Evolutionary conservation across 1,284 basidiomycete genomes (phyloP), one percentile per base, ranked within the genome.

Genomic region (Uromyces viciae-fabae): DNA sequence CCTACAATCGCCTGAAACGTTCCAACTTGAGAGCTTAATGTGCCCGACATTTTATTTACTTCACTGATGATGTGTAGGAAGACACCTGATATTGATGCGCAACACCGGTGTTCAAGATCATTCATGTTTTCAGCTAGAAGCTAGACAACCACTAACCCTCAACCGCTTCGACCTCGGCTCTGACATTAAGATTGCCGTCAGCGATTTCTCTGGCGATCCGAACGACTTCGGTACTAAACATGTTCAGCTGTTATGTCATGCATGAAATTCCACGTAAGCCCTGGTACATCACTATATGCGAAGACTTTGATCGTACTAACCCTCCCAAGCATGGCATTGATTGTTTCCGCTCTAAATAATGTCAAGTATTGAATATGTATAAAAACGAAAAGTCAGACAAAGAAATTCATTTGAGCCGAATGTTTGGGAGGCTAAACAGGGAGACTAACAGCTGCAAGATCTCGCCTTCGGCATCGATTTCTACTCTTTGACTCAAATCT

Each of bases 391-490:
- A 25, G 52, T 77, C 60, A 77, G 42, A 31, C 43, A 36, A 38
- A n/a, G 2, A 33, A 46, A 42, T 25, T 11, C 8, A 19, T 46
- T 28, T 42, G 38, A n/a, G n/a, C n/a, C n/a, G n/a, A n/a, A n/a
- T n/a, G n/a, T n/a, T n/a, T n/a, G 11, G 31, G 42, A 15, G n/a
- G 66, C 17, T 62, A 14, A 19, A 31, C 11, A 14, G 17, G 28
- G 17, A 52, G 1, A 36, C 79, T 7, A 98, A 98, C 85, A 99
- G 88, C 87, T 98, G 95, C 77, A 98, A 88, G 75, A 99, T 98
- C 87, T 99, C 97, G 46, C 97, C 96, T 56, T 92, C 91, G 1
- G 96, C 96, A 84, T 97, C 93, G 84, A 99, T 95, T 78, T 96
- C 94, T 84, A 99, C 98, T 85, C 96, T 94, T 85, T 96, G 94